Evolutionary conservation across 805 yeast species (phyloP), one percentile per base, ranked within the genome.

Genomic region (Candida jianshihensis): DNA sequence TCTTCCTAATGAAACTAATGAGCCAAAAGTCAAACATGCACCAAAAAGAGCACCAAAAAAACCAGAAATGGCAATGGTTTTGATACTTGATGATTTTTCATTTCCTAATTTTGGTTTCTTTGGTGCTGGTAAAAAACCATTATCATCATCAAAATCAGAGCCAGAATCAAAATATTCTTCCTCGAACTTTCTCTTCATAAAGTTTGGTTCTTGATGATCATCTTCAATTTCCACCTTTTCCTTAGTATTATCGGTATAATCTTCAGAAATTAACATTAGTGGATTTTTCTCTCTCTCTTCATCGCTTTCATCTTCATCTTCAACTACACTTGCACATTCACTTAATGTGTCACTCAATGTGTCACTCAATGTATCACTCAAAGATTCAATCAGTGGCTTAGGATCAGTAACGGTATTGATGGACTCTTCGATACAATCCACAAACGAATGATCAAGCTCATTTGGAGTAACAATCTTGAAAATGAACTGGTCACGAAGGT

Each of bases 21-120:
- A 25, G 12, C 42, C 42, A 26, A 41, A 41, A 4, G 44, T 41
- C 7, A 41, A 27, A n/a, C 37, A 22, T 6, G 40, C 34, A 18
- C 44, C 44, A 10, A 38, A 9, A 8, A 41, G 11, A 15, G 38
- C 42, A 29, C 44, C 44, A 18, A 35, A 3, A 4, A 20, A 20
- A 14, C 30, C 24, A 17, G 25, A 19, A 25, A 15, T 11, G 1
- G 19, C 16, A 17, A 18, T 9, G 1, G 26, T 13, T 19, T 29
- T 29, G 31, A 19, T 31, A 14, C 21, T n/a, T 6, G 29, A 14
- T 26, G 29, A 13, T n/a, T n/a, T 26, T 4, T 35, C 35, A 18
- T 14, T 24, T 15, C 26, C 34, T 5, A 28, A 10, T 19, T 30
- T 33, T 15, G 21, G 29, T 19, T 24, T 35, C 22, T 35, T 31